Percentiles rank a stretch among this genome's conserved stretches.
Conservation (phyloP, 176 grass and related monocot species). For the Puccinellia tenuiflora region DNA sequence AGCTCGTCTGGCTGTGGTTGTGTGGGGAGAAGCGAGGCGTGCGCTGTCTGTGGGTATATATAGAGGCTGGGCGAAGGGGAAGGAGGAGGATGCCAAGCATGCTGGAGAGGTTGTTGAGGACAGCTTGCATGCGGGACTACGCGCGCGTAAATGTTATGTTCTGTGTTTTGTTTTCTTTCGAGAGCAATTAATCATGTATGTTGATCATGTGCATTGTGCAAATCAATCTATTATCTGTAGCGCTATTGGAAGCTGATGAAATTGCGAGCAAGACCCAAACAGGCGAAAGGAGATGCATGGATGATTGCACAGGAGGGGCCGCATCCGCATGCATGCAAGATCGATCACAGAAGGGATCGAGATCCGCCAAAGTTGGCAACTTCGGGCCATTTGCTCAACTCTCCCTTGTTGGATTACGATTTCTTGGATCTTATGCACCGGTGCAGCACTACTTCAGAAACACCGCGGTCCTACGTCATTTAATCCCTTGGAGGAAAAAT, state of each 20-base stretch:
- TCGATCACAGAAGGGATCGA: constrained; percentile 9
- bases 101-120: constrained; percentile 71
- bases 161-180: no score
- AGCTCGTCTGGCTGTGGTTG: not conserved
- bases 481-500: not conserved
- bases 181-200: constrained; percentile 17
- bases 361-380: constrained; percentile 14
- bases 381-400: constrained; percentile 34
- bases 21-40: not conserved
- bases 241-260: not conserved
- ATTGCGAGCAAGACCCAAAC: constrained; percentile 1
- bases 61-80: not conserved
- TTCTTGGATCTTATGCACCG: constrained; percentile 6
- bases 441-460: not conserved
- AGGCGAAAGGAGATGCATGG: not conserved
- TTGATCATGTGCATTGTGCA: not conserved
- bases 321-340: not conserved
- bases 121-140: constrained; percentile 58
- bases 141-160: constrained; percentile 31
- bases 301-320: constrained; percentile 9
- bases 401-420: not conserved
- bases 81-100: constrained; percentile 59
- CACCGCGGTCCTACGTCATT: not conserved
- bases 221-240: not conserved
- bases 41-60: not conserved